Evolutionary conservation across 805 yeast species (phyloP), one percentile per base, ranked within the genome.

Genomic region (Candida michaelii): DNA sequence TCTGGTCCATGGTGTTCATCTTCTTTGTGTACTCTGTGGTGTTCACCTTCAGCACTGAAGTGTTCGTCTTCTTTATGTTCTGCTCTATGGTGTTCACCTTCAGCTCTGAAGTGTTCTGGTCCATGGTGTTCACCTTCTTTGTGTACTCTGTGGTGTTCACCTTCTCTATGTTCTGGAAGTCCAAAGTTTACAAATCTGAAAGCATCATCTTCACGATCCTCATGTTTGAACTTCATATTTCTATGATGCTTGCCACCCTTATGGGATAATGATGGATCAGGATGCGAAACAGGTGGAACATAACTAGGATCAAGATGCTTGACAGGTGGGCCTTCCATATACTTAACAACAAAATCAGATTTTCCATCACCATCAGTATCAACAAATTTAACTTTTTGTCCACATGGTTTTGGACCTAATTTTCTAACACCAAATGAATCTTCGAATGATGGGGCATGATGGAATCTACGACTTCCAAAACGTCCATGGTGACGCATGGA

Each of bases 361-460:
- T 39, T 30, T 16, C 30, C 30, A 25, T 39, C 42, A 13, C 36
- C 36, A 31, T 39, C 21, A 27, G 25, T 30, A 21, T 39, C 42
- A 30, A 39, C 14, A 14, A 39, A 39, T 21, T 31, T 23, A n/a
- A 31, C 31, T 17, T 27, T 36, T 7, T 14, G 16, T 8, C 14
- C 30, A 16, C 13, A 15, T 6, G 33, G 15, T 11, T 15, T 10
- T 18, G 23, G 23, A 8, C 23, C 23, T 21, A 21, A 21, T 21
- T 18, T 31, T 11, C 15, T 17, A 10, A 31, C 12, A 12, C 35
- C 35, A 31, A 18, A 31, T 18, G 36, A 21, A 4, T 6, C 18
- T 4, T 12, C 25, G 15, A 13, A 10, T 25, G 29, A 7, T 29
- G 31, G 31, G 17, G 18, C 17, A 13, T n/a, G 18, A 29, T 7